Evolutionary conservation across 768 basidiomycete genomes (phyloP).

Genomic region (Sarcodon aspratus): DNA sequence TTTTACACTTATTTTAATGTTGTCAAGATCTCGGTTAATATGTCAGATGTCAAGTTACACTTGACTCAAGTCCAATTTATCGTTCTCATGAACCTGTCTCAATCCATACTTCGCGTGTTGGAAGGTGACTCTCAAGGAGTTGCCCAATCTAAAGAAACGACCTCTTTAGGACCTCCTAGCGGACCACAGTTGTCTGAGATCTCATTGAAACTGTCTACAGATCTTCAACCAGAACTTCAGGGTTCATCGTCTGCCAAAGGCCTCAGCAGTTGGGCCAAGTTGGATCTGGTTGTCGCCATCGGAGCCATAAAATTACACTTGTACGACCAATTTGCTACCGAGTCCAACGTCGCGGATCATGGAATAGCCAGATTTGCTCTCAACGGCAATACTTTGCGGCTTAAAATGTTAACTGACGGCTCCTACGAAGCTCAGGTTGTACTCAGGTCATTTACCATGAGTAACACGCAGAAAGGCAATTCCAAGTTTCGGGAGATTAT

Average conservation of each 20-base stretch:
- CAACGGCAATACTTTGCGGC: conserved; percentile 63
- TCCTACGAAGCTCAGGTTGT: conserved; percentile 82
- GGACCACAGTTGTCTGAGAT: conserved; percentile 3
- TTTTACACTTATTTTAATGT: conserved; percentile 1
- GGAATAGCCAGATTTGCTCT: conserved; percentile 84
- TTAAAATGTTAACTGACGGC: conserved; percentile 75
- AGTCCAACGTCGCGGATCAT: conserved; percentile 52
- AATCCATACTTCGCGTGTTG: conserved; percentile 60
- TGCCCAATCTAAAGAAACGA: conserved; percentile 16
- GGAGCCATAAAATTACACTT: conserved; percentile 73
- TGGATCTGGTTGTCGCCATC: conserved; percentile 68
- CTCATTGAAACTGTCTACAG: conserved; percentile 7
- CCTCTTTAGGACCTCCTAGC: conserved; percentile 8
- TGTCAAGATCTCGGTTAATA: conserved; percentile 49
- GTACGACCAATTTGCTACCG: conserved; percentile 59
- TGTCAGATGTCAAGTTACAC: conserved; percentile 78
- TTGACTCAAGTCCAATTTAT: conserved; percentile 80
- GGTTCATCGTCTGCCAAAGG: conserved; percentile 11
- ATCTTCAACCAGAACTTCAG: conserved; percentile 51
- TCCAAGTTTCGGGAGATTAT: conserved; percentile 92
- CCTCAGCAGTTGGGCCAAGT: conserved; percentile 40
- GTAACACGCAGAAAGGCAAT: conserved; percentile 71
- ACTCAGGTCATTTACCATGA: conserved; percentile 85
- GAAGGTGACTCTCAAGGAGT: conserved; percentile 32
- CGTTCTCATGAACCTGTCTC: conserved; percentile 52